Percentiles rank a stretch among this genome's conserved stretches.
phyloP scores from a whole-genome alignment of 2,329 filamentous ascomycete species.

The Domatiomyces globalis region DNA sequence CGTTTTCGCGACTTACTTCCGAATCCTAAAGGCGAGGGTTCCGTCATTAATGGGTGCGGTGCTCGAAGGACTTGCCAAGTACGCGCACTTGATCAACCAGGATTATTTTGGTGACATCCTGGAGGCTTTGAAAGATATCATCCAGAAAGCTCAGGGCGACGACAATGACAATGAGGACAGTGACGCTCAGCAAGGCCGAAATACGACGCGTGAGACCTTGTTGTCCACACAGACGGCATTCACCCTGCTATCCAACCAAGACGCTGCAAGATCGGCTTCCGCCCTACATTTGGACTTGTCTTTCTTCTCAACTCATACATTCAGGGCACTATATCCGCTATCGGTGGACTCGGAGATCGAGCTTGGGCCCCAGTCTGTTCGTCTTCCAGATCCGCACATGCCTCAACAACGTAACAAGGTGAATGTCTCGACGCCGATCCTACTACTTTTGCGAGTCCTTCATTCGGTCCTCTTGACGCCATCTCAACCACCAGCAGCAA shows the following conservation, averaged over 20 bases:
- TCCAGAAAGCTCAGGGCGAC: slow-evolving; percentile 51
- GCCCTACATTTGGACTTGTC: slow-evolving; percentile 78
- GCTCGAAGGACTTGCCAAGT: slow-evolving; percentile 83
- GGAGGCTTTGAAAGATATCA: slow-evolving; percentile 85
- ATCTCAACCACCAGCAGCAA: slow-evolving; percentile 56
- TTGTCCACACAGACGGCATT: slow-evolving; percentile 95
- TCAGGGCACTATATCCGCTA: slow-evolving; percentile 66
- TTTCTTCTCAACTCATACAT: slow-evolving; percentile 91
- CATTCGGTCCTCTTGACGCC: slow-evolving; percentile 64
- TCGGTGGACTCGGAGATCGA: slow-evolving; percentile 77
- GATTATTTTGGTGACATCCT: slow-evolving; percentile 96
- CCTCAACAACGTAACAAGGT: slow-evolving; percentile 49
- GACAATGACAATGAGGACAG: slow-evolving; percentile 36
- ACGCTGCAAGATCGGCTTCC: slow-evolving; percentile 69
- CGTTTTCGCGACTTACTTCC: slow-evolving; percentile 90
- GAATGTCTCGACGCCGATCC: slow-evolving; percentile 89
- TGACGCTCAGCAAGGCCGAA: slow-evolving; percentile 41
- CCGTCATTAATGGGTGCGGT: slow-evolving; percentile 92
- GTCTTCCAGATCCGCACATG: slow-evolving; percentile 51
- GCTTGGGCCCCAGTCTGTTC: slow-evolving; percentile 57
- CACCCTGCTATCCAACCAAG: slow-evolving; percentile 87
- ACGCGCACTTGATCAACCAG: slow-evolving; percentile 93
- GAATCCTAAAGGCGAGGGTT: slow-evolving; percentile 70
- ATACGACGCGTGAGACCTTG: slow-evolving; percentile 71
- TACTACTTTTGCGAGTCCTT: slow-evolving; percentile 76